Evolutionary conservation across 2,329 filamentous ascomycete species (phyloP), one percentile per base, ranked within the genome.

Genomic region (Teratosphaeria destructans): DNA sequence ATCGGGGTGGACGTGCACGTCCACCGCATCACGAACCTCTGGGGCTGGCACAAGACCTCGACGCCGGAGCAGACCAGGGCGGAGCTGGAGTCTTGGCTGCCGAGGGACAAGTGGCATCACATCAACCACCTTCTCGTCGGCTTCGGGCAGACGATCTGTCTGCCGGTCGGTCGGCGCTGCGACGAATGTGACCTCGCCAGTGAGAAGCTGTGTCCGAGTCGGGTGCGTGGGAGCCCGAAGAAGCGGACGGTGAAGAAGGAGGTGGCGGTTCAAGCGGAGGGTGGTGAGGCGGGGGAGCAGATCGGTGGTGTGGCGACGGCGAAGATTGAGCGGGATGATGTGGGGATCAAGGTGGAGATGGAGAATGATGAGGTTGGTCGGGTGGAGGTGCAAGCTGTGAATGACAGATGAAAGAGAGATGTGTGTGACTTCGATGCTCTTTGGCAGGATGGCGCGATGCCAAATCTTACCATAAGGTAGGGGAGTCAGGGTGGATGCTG

Each of bases 1-100:
- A 95, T 96, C 64, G 92, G 92, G 29, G 92, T 96, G 55, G 92
- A 96, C 72, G 91, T 96, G 5, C 92, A 96, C 74, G 92, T 96
- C 3, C 92, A 96, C 75, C 87, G 92, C 59, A 95, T 96, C 74
- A 93, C 90, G 57, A 96, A 96, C 75, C 78, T 95, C 32, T 96
- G 91, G 91, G 88, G 89, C 3, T 96, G 92, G 92, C 84, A 95
- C 72, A 84, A 83, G 72, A 93, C 88, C 2, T 86, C 84, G 67
- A 87, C 79, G 12, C 92, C 92, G 0, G 92, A 96, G 76, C 88
- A 89, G 71, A 95, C 92, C 34, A 81, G 92, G 52, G 76, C 80
- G 58, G 83, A 85, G 37, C 78, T 96, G 60, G 83, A 96, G 76
- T 80, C 80, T 16, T 96, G 92, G 92, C 77, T 96, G 67, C 92